phyloP scores from a whole-genome alignment of 1,284 basidiomycete genomes.

The Afroboletus lepidellus region DNA sequence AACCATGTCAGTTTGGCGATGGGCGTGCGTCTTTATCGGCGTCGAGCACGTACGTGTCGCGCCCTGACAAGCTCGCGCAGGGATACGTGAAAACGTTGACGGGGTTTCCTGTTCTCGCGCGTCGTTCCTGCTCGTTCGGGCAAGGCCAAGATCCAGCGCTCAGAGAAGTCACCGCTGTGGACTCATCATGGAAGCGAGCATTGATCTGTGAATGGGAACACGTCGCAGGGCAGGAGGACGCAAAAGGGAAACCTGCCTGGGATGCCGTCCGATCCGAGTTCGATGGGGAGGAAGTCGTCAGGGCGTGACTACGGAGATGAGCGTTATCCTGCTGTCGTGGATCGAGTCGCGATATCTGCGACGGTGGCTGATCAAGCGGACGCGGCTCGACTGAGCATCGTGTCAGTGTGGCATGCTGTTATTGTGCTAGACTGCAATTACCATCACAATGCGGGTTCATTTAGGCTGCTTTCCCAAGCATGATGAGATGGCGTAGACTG shows the following conservation, averaged over 20 bases:
- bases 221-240: conserved; percentile 6
- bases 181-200: background rate
- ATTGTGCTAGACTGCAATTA: conserved; percentile 25
- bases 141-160: background rate
- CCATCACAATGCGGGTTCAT: background rate
- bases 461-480: background rate
- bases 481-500: background rate
- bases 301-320: conserved; percentile 10
- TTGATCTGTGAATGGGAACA: background rate
- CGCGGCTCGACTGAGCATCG: conserved; percentile 6
- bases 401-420: conserved; percentile 1
- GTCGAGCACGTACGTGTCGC: no score
- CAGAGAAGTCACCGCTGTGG: background rate
- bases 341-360: conserved; percentile 16
- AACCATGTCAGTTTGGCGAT: background rate
- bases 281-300: background rate
- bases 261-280: background rate
- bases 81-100: background rate
- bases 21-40: background rate
- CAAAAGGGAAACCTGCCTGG: background rate
- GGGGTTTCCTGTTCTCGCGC: conserved; percentile 1
- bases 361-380: background rate
- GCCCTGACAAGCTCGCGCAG: background rate
- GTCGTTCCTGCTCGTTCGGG: background rate
- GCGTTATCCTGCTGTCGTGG: conserved; percentile 18